Conservation (phyloP, 495 filamentous ascomycete genomes). For the Penicillium diatomitis region DNA sequence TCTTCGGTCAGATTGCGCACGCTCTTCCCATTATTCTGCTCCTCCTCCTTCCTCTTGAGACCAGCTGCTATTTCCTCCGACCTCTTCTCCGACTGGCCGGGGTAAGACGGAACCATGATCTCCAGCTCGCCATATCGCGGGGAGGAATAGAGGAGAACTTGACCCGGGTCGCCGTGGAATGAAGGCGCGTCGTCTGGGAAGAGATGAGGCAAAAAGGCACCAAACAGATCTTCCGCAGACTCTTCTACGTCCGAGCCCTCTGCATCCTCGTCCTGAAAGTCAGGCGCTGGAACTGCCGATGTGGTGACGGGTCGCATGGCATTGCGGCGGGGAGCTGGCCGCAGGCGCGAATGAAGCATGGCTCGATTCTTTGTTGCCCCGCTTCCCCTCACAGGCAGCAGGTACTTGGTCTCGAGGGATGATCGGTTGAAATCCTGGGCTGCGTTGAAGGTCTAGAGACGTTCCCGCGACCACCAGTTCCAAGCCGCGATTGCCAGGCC, state of each 20-base stretch:
- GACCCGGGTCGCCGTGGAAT: slow-evolving; percentile 65
- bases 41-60: slow-evolving; percentile 8
- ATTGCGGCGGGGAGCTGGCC: slow-evolving; percentile 22
- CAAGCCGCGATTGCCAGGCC: too few relatives aligned
- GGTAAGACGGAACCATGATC: slow-evolving; percentile 36
- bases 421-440: neutral
- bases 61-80: slow-evolving; percentile 11
- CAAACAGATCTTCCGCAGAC: slow-evolving; percentile 55
- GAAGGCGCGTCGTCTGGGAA: slow-evolving; percentile 68
- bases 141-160: slow-evolving; percentile 57
- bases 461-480: too few relatives aligned
- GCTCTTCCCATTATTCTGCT: too few relatives aligned
- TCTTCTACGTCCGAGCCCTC: slow-evolving; percentile 9
- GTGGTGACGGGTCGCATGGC: neutral
- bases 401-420: neutral
- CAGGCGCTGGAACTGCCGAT: slow-evolving; percentile 9
- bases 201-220: slow-evolving; percentile 53
- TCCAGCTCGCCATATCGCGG: slow-evolving; percentile 45
- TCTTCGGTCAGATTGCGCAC: slow-evolving; percentile 33
- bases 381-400: neutral
- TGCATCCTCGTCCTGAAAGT: slow-evolving; percentile 5
- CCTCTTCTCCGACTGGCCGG: slow-evolving; percentile 14
- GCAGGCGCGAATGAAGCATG: slow-evolving; percentile 27
- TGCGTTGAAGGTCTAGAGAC: too few relatives aligned
- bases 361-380: neutral